Evolutionary conservation across 2,329 filamentous ascomycete genomes (phyloP).

Genomic region (Pseudogymnoascus sp.): DNA sequence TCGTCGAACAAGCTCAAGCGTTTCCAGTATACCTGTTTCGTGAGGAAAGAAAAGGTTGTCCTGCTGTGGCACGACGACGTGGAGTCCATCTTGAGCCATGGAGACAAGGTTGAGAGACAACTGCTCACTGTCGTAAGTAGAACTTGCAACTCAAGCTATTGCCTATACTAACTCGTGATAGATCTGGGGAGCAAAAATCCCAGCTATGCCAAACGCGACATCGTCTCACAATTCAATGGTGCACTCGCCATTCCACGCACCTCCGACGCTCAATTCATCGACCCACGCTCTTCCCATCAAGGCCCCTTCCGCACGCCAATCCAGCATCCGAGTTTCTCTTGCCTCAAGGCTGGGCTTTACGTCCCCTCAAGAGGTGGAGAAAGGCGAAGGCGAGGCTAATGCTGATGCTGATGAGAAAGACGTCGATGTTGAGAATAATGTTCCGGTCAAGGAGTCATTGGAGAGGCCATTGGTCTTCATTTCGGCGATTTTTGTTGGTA

Average conservation of each 20-base stretch:
- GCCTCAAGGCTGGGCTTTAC: not conserved
- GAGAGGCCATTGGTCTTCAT: constrained; percentile 32
- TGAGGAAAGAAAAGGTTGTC: constrained; percentile 33
- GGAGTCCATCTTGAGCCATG: constrained; percentile 33
- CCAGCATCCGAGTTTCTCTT: not conserved
- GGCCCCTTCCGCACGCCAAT: not conserved
- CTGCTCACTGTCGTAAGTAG: constrained; percentile 14
- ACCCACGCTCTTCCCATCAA: not conserved
- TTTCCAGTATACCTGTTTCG: constrained; percentile 36
- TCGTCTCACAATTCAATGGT: not conserved
- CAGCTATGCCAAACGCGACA: not conserved
- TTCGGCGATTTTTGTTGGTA: constrained; percentile 32
- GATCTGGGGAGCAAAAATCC: constrained; percentile 23
- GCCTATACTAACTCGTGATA: constrained; percentile 18
- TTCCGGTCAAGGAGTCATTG: constrained; percentile 31
- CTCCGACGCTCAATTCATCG: not conserved
- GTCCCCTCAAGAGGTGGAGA: not conserved
- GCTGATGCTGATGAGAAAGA: constrained; percentile 16
- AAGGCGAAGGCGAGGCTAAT: not conserved
- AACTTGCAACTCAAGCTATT: not conserved
- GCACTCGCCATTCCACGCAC: not conserved
- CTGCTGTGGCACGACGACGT: constrained; percentile 37
- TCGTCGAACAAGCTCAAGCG: constrained; percentile 33
- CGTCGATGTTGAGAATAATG: constrained; percentile 17
- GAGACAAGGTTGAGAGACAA: constrained; percentile 21